phyloP scores from a whole-genome alignment of 2,329 filamentous ascomycete genomes.

The Colletotrichum brevisporum region DNA sequence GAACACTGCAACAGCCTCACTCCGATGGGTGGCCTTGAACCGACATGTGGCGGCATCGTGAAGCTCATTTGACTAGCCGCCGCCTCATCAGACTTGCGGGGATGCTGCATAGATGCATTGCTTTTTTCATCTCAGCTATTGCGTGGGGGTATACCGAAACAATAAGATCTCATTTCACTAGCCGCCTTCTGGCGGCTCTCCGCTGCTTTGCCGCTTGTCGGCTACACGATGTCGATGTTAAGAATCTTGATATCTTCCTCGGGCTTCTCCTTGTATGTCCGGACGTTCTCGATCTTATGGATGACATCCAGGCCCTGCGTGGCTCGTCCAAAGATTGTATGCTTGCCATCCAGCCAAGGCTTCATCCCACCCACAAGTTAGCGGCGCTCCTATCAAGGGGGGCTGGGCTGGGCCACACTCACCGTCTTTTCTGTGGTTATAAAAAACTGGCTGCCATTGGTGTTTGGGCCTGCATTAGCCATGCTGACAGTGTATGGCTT shows the following conservation, averaged over 20 bases:
- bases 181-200: constrained; percentile 6
- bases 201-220: constrained; percentile 7
- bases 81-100: constrained; percentile 34
- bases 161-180: constrained; percentile 20
- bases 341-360: constrained; percentile 95
- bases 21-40: constrained; percentile 30
- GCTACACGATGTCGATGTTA: constrained; percentile 78
- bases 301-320: constrained; percentile 94
- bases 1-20: constrained; percentile 36
- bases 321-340: constrained; percentile 94
- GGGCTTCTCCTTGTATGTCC: constrained; percentile 91
- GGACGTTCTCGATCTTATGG: constrained; percentile 93
- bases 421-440: constrained; percentile 97
- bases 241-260: constrained; percentile 98
- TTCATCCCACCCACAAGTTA: constrained; percentile 49
- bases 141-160: constrained; percentile 21
- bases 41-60: constrained; percentile 36
- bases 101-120: constrained; percentile 34
- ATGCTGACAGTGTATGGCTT: constrained; percentile 97
- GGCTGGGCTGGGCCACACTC: constrained; percentile 52
- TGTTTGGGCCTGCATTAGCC: constrained; percentile 96
- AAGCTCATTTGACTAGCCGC: constrained; percentile 33
- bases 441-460: constrained; percentile 97
- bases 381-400: constrained; percentile 7
- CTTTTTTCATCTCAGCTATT: constrained; percentile 33